A percentile compares a stretch with the other conserved stretches of the same genome.
Evolutionary conservation across 1,284 basidiomycete genomes (phyloP).

Genomic region (Apiotrichum siamense): DNA sequence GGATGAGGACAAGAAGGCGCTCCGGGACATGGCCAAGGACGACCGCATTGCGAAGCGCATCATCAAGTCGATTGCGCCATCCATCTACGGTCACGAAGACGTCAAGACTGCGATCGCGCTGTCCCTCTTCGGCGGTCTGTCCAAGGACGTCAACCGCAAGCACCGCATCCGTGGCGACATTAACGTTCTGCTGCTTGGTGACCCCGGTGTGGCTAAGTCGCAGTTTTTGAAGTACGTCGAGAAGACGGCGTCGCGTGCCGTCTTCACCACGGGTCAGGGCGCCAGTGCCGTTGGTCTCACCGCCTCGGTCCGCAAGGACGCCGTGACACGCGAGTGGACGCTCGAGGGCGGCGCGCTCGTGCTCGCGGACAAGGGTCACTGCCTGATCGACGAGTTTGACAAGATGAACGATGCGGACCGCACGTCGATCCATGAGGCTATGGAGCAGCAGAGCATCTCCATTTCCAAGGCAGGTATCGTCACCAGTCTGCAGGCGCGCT

Average conservation of each 20-base stretch:
- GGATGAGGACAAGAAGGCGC: conserved; percentile 91
- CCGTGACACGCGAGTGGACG: conserved; percentile 96
- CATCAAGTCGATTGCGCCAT: conserved; percentile 95
- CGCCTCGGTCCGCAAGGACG: conserved; percentile 94
- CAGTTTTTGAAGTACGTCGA: conserved; percentile 99
- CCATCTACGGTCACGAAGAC: conserved; percentile 97
- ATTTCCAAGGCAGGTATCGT: conserved; percentile 99
- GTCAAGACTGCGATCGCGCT: conserved; percentile 97
- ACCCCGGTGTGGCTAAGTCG: conserved; percentile 97
- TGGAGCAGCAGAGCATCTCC: conserved; percentile 99
- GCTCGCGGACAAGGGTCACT: conserved; percentile 96
- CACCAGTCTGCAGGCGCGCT: conserved; percentile 91
- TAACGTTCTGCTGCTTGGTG: conserved; percentile 90
- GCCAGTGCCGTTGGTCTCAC: conserved; percentile 97
- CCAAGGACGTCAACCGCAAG: conserved; percentile 95
- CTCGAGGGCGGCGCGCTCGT: conserved; percentile 96
- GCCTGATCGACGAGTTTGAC: conserved; percentile 98
- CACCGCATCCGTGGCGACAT: conserved; percentile 96
- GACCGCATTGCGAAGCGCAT: conserved; percentile 94
- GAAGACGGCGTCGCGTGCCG: conserved; percentile 93
- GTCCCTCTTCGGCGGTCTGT: conserved; percentile 85
- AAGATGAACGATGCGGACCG: conserved; percentile 99
- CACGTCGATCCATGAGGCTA: conserved; percentile 98
- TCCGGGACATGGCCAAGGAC: conserved; percentile 77
- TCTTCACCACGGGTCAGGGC: conserved; percentile 98